phyloP scores from a whole-genome alignment of 140 eudicot species.

The Ambrosia hybrid region DNA sequence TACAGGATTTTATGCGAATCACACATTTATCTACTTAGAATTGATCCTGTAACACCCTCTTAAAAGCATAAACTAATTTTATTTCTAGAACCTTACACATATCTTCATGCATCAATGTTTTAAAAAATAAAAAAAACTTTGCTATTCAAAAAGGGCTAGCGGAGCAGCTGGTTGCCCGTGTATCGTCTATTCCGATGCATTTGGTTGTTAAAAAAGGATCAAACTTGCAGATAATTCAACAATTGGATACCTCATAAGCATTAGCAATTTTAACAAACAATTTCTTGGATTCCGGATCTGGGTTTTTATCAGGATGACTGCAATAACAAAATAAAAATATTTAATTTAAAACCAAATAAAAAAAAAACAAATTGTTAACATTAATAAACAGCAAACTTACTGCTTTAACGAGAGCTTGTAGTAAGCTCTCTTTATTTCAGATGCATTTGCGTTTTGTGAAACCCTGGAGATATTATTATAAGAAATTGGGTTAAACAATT shows the following conservation, averaged over 20 bases:
- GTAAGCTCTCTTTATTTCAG: constrained; percentile 90
- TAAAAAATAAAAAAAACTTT: too few relatives aligned
- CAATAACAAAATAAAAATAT: constrained; percentile 10
- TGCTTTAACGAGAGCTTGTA: constrained; percentile 93
- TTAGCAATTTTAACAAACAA: constrained; percentile 89
- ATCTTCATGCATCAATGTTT: background rate
- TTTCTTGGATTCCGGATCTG: constrained; percentile 94
- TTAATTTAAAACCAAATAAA: constrained; percentile 5
- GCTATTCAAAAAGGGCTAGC: too few relatives aligned
- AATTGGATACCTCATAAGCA: constrained; percentile 76
- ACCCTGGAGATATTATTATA: constrained; percentile 46
- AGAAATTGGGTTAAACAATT: background rate
- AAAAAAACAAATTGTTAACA: constrained; percentile 3
- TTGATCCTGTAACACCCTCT: background rate
- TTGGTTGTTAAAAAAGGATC: too few relatives aligned
- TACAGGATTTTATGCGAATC: background rate
- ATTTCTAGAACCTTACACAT: background rate
- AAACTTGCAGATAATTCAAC: too few relatives aligned
- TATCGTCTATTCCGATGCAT: too few relatives aligned
- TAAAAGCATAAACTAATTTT: background rate
- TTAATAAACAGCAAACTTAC: constrained; percentile 39
- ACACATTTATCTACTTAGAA: background rate
- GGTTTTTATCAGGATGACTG: constrained; percentile 95
- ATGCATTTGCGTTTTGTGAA: constrained; percentile 74
- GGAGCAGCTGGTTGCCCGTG: too few relatives aligned